Conservation (phyloP, 805 yeast species). For the Candida odintsovae region DNA sequence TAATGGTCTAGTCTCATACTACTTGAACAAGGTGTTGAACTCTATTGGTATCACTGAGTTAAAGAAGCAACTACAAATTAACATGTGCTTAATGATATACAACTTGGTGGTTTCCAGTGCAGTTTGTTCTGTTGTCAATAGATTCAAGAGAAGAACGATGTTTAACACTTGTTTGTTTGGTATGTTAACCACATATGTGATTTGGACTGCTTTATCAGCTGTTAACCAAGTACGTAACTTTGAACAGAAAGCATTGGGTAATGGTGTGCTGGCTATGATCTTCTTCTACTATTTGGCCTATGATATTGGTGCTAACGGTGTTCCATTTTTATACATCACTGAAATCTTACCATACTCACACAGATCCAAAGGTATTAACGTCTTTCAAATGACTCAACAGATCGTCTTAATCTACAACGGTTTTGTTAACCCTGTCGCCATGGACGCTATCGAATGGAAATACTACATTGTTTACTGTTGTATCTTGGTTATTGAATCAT, state of each 20-base stretch:
- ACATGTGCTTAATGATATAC: conserved; percentile 42
- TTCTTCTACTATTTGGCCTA: conserved; percentile 38
- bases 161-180: conserved; percentile 29
- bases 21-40: conserved; percentile 41
- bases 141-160: conserved; percentile 32
- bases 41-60: conserved; percentile 47
- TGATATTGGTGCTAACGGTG: conserved; percentile 37
- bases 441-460: conserved; percentile 31
- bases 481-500: conserved; percentile 24
- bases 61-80: conserved; percentile 39
- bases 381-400: conserved; percentile 13
- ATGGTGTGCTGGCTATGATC: conserved; percentile 46
- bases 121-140: conserved; percentile 19
- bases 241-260: conserved; percentile 31
- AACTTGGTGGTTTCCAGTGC: conserved; percentile 30
- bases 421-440: conserved; percentile 32
- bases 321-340: conserved; percentile 39
- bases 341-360: conserved; percentile 31
- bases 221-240: conserved; percentile 34
- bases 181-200: conserved; percentile 31
- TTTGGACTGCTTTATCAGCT: conserved; percentile 43
- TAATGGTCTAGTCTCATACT: conserved; percentile 45
- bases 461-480: conserved; percentile 31
- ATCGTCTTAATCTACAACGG: conserved; percentile 25
- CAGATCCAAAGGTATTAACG: conserved; percentile 23